phyloP scores from a whole-genome alignment of 306 rosid species.

The Acacia crassicarpa region DNA sequence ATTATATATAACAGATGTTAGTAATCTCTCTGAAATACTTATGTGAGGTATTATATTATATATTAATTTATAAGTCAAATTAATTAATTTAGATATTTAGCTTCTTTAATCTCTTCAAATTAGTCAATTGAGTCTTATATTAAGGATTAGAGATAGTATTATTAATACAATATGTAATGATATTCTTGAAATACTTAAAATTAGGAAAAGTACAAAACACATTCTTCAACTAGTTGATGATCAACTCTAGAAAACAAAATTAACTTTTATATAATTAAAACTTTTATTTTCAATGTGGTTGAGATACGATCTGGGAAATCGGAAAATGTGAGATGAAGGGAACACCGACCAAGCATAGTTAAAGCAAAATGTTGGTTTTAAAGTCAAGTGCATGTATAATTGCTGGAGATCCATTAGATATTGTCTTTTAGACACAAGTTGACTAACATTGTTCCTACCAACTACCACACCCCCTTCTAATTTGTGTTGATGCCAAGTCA shows the following conservation, averaged over 20 bases:
- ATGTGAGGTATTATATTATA: too few relatives aligned
- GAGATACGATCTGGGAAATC: not conserved
- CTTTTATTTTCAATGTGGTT: not conserved
- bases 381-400: not conserved
- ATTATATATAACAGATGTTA: too few relatives aligned
- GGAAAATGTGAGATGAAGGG: not conserved
- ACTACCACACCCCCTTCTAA: not conserved
- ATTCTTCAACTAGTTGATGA: not conserved
- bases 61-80: too few relatives aligned
- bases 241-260: not conserved
- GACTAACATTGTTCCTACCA: conserved; percentile 14
- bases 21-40: too few relatives aligned
- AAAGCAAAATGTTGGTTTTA: not conserved
- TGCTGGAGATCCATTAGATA: not conserved
- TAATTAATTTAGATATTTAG: too few relatives aligned
- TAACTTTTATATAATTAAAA: not conserved
- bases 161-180: not conserved
- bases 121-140: too few relatives aligned
- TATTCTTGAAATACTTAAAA: not conserved
- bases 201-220: not conserved
- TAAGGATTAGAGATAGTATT: too few relatives aligned
- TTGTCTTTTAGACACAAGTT: not conserved
- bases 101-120: too few relatives aligned
- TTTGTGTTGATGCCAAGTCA: too few relatives aligned
- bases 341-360: not conserved